Evolutionary conservation across 2,329 filamentous ascomycete genomes (phyloP), one percentile per base, ranked within the genome.

Genomic region (Chaetomium sp.): DNA sequence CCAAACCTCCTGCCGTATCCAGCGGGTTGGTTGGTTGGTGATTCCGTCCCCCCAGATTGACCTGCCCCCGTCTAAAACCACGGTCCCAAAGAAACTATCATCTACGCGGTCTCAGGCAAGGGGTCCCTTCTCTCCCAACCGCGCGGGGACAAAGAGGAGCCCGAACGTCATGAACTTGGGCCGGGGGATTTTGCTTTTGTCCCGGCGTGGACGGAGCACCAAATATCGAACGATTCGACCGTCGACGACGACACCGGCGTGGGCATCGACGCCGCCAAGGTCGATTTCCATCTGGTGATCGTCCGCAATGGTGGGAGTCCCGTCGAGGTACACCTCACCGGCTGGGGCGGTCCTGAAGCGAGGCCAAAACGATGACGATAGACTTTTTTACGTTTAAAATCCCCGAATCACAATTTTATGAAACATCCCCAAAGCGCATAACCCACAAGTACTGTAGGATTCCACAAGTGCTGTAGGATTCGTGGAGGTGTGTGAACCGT

Each of bases 171-270:
- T 59, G 72, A 79, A 14, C 74, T 90, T 6, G 69, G 69, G 1
- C 75, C 81, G 0, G 86, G 87, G 0, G 86, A 89, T 67, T 89
- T 87, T 68, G 85, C 84, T 3, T 76, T 88, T 53, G 79, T 89
- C 10, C 86, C 86, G 0, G 80, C 85, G 0, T 88, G 79, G 76
- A 81, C 82, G 0, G 85, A 89, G 67, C 85, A 89, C 69, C 85
- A 88, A 67, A 78, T 85, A 53, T 73, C 84, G 19, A 89, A 89
- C 63, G 79, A 87, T 40, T 78, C 78, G 1, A 80, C 84, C 44
- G 68, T 67, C 1, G 81, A 86, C 47, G 77, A 87, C 9, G 78
- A 89, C 45, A 81, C 83, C 5, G 77, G 85, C 27, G 82, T 79
- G 61, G 86, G 85, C 0, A 67, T 78, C 2, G 74, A 75, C 54